Conservation (phyloP, 257 asterid species). For the Ilex aquifolium region DNA sequence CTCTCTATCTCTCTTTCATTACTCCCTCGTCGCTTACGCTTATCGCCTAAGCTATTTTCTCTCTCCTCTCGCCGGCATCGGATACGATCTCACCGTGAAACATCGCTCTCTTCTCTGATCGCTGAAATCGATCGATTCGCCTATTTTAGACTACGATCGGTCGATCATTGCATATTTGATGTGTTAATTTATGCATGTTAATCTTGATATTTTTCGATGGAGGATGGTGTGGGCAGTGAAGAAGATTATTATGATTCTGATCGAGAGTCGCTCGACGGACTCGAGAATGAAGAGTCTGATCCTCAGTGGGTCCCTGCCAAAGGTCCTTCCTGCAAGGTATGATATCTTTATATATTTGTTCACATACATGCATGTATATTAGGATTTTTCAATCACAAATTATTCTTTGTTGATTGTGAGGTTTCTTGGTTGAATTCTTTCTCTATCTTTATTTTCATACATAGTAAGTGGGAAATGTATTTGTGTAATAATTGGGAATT, state of each 20-base stretch:
- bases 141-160: too few relatives aligned
- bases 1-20: too few relatives aligned
- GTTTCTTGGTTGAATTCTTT: too few relatives aligned
- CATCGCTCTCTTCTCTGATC: too few relatives aligned
- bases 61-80: too few relatives aligned
- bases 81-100: too few relatives aligned
- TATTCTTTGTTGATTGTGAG: neutral
- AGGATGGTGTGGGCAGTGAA: slow-evolving; percentile 41
- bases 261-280: slow-evolving; percentile 52
- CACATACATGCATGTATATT: neutral
- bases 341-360: neutral
- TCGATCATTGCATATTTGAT: too few relatives aligned
- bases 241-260: slow-evolving; percentile 51
- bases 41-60: too few relatives aligned
- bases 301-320: slow-evolving; percentile 35
- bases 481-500: slow-evolving; percentile 1
- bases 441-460: too few relatives aligned
- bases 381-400: neutral
- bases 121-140: too few relatives aligned
- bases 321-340: slow-evolving; percentile 64
- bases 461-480: neutral
- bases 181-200: too few relatives aligned
- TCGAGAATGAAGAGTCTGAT: slow-evolving; percentile 59
- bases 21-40: too few relatives aligned
- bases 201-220: slow-evolving; percentile 22